Percentiles rank a stretch among this genome's conserved stretches.
Conservation (phyloP, 139 green algal genomes). For the Coelastrella sp. region DNA sequence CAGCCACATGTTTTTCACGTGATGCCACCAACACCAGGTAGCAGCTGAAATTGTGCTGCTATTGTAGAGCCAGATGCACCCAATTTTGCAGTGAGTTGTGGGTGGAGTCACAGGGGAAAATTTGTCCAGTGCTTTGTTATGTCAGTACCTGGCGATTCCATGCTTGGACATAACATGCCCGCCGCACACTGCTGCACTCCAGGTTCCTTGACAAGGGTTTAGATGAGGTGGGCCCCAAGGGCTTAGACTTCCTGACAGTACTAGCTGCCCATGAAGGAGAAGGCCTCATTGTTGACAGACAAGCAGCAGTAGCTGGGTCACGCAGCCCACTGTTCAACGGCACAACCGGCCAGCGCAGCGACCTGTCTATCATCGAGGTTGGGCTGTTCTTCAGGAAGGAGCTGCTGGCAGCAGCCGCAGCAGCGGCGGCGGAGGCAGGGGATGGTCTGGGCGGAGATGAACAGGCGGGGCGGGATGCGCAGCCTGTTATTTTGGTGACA, state of each 20-base stretch:
- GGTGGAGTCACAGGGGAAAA: too few species aligned
- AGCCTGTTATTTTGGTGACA: conserved; percentile 82
- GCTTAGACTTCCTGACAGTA: conserved; percentile 80
- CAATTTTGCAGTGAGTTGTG: too few species aligned
- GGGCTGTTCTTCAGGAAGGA: conserved; percentile 78
- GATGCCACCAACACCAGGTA: too few species aligned
- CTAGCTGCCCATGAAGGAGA: conserved; percentile 84
- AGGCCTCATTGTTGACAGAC: conserved; percentile 73
- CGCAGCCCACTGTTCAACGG: not conserved
- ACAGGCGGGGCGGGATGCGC: not conserved
- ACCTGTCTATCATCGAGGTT: conserved; percentile 79
- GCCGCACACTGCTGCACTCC: not conserved
- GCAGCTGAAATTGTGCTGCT: too few species aligned
- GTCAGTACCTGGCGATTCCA: too few species aligned
- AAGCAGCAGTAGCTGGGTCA: conserved; percentile 46
- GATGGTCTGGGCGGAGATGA: not conserved
- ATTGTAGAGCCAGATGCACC: too few species aligned
- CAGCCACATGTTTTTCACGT: too few species aligned
- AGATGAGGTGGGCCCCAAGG: conserved; percentile 75
- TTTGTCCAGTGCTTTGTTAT: too few species aligned
- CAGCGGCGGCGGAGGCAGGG: conserved; percentile 15
- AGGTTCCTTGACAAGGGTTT: conserved; percentile 59
- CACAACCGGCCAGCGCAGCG: conserved; percentile 49
- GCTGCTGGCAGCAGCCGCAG: conserved; percentile 37
- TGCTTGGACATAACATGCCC: too few species aligned